Evolutionary conservation across 2,329 filamentous ascomycete species (phyloP), one percentile per base, ranked within the genome.

Genomic region (Aureobasidium leucospermi): DNA sequence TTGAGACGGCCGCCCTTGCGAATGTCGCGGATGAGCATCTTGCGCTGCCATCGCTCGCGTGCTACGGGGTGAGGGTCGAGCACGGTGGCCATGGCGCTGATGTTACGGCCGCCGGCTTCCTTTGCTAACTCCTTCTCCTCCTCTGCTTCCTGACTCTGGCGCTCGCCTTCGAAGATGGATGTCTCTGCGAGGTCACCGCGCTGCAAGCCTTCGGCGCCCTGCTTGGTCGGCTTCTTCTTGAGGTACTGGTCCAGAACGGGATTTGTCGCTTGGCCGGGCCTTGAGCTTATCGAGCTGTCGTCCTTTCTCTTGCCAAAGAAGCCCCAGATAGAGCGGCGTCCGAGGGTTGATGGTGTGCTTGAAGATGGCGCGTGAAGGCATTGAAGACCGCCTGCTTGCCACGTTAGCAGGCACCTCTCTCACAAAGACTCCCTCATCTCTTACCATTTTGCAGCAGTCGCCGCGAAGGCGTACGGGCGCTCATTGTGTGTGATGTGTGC

Each of bases 11-110:
- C 87, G 49, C 87, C 79, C 62, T 82, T 82, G 56, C 81, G 81
- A 51, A 96, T 80, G 72, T 88, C 83, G 65, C 88, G 84, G 59
- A 93, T 87, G 42, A 96, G 83, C 81, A 92, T 90, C 74, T 87
- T 90, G 67, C 89, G 82, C 76, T 96, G 85, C 85, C 89, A 96
- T 60, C 86, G 81, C 58, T 85, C 78, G 60, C 91, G 84, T 60
- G 80, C 80, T 46, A 80, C 75, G 15, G 92, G 91, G 65, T 88
- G 83, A 5, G 94, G 94, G 71, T 96, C 88, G 48, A 90, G 75
- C 31, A 82, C 81, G 60, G 81, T 77, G 59, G 82, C 81, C 77
- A 88, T 82, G 65, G 80, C 80, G 39, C 79, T 67, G 38, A 69
- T 74, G 67, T 82, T 78, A 52, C 78, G 77, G 15, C 38, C 38